phyloP scores from a whole-genome alignment of 495 filamentous ascomycete species.

The Hypomontagnella submonticulosa region DNA sequence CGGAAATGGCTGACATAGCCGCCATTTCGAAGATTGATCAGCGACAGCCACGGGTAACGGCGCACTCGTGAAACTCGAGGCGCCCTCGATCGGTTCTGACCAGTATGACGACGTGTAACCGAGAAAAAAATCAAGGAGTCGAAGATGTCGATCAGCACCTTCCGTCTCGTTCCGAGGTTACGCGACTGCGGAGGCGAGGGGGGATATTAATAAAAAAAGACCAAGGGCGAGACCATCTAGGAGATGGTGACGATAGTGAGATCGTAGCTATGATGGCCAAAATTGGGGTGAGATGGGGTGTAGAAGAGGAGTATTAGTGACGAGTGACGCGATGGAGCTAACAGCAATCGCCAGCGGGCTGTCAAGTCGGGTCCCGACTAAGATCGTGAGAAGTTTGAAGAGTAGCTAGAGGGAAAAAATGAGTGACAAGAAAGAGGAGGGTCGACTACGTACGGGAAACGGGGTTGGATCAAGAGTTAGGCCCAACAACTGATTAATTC shows the following conservation, averaged over 20 bases:
- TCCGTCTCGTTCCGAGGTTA: constrained; percentile 16
- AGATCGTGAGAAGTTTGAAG: constrained; percentile 9
- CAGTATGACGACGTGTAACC: constrained; percentile 18
- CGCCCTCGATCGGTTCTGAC: constrained; percentile 23
- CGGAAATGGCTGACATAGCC: constrained; percentile 61
- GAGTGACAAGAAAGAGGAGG: constrained; percentile 20
- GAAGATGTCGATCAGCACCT: constrained; percentile 9
- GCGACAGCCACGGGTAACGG: constrained; percentile 38
- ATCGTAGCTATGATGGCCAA: not conserved
- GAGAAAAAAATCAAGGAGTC: constrained; percentile 9
- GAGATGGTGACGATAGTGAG: not conserved
- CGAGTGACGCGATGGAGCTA: constrained; percentile 13
- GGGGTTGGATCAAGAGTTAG: constrained; percentile 26
- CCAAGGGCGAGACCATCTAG: not conserved
- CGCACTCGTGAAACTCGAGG: constrained; percentile 39
- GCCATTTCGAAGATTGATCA: constrained; percentile 54
- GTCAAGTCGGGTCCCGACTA: constrained; percentile 18
- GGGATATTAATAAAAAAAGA: not conserved
- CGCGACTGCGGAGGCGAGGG: constrained; percentile 10
- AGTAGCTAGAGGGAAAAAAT: constrained; percentile 21
- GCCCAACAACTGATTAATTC: constrained; percentile 13
- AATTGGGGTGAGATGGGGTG: not conserved
- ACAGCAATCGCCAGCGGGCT: constrained; percentile 39
- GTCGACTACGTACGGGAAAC: constrained; percentile 17
- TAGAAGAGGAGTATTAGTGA: not conserved